Evolutionary conservation across 108 stramenopile species (phyloP).

Genomic region (Tribonema minus): DNA sequence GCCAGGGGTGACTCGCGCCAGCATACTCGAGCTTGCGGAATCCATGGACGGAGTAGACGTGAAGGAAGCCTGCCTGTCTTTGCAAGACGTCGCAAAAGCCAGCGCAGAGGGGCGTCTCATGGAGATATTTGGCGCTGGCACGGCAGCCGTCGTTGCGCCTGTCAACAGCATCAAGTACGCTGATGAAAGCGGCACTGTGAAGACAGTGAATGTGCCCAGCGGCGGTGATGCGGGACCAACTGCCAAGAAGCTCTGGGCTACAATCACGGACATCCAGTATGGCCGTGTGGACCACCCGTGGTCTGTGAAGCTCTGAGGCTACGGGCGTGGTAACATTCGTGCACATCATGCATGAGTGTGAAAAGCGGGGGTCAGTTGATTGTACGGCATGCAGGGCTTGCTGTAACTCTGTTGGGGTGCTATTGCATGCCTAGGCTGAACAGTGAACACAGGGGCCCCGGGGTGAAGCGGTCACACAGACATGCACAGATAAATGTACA

Average conservation of each 20-base stretch:
- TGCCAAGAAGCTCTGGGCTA: conserved; percentile 74
- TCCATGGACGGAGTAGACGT: conserved; percentile 58
- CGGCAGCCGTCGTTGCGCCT: conserved; percentile 87
- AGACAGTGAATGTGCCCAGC: conserved; percentile 5
- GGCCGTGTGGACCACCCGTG: conserved; percentile 48
- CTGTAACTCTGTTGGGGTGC: too few species aligned
- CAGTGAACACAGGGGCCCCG: too few species aligned
- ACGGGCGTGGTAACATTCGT: too few species aligned
- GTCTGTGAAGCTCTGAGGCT: conserved; percentile 48
- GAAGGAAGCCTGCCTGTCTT: conserved; percentile 56
- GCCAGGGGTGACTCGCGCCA: conserved; percentile 80
- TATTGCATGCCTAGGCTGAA: too few species aligned
- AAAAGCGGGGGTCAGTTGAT: too few species aligned
- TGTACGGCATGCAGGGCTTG: too few species aligned
- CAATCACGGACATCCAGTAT: conserved; percentile 76
- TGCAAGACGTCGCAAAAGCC: conserved; percentile 63
- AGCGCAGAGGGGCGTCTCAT: conserved; percentile 67
- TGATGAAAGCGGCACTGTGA: neutral
- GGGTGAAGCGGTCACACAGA: too few species aligned
- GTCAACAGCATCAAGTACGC: conserved; percentile 68
- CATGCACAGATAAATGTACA: too few species aligned
- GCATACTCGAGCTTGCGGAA: conserved; percentile 66
- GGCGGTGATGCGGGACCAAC: conserved; percentile 75
- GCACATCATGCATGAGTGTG: too few species aligned
- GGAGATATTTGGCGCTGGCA: conserved; percentile 92